Percentiles rank a stretch among this genome's conserved stretches.
phyloP scores from a whole-genome alignment of 1,284 basidiomycete genomes.

The Irpex lacteus region DNA sequence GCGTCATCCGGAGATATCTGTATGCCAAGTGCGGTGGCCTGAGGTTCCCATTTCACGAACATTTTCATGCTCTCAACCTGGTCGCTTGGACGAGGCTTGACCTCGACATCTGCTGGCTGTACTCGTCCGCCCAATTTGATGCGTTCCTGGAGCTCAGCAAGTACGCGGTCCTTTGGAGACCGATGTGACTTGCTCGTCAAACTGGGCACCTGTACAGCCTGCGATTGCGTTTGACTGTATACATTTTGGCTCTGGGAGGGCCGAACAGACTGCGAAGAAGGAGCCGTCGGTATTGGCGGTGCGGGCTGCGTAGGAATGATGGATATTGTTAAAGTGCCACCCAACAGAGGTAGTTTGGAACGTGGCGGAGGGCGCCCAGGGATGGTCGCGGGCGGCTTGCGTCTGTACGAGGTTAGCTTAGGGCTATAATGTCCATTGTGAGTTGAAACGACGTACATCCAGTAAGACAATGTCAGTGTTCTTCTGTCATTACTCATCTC shows the following conservation, averaged over 20 bases:
- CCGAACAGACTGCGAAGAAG: neutral
- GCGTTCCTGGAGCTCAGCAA: constrained; percentile 61
- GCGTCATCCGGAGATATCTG: constrained; percentile 29
- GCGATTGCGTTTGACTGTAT: neutral
- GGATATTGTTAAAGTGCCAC: constrained; percentile 51
- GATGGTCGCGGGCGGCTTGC: constrained; percentile 37
- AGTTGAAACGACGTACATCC: constrained; percentile 55
- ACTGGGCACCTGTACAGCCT: neutral
- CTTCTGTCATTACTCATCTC: constrained; percentile 64
- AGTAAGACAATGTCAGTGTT: constrained; percentile 66
- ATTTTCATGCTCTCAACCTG: constrained; percentile 60
- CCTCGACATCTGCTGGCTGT: neutral
- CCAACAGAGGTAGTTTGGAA: constrained; percentile 51
- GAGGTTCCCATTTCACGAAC: constrained; percentile 67
- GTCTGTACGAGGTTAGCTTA: constrained; percentile 34
- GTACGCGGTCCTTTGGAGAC: constrained; percentile 48
- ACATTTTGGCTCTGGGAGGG: constrained; percentile 8
- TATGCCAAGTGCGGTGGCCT: constrained; percentile 52
- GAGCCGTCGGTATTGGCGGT: constrained; percentile 13
- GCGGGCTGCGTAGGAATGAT: constrained; percentile 40
- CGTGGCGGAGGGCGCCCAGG: constrained; percentile 35
- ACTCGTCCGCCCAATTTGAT: constrained; percentile 45
- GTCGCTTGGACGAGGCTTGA: constrained; percentile 53
- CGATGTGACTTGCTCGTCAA: constrained; percentile 25
- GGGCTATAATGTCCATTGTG: neutral